Base-by-base conservation (phyloP, 306 rosid species). In the Crotalaria pallida region DNA sequence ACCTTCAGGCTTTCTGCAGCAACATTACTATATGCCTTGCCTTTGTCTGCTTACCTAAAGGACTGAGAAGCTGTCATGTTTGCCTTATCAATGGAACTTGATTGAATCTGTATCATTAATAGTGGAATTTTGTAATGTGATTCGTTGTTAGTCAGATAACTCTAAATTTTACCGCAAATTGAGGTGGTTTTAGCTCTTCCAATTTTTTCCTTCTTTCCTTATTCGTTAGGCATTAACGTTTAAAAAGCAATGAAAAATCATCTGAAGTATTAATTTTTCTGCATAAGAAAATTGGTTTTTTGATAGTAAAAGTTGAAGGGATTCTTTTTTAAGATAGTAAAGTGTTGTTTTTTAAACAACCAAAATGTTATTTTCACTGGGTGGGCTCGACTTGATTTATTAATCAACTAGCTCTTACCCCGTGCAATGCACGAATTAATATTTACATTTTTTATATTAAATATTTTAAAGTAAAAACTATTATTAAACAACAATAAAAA, bases 1-100 rank as follows among this genome's bases (percentile, higher is more conserved):
- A 72, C 77, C 61, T 65, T 16, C 59, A 24, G 75, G 75, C 80
- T 78, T 75, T 73, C 33, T 80, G 80, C 81, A 58, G 79, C 84
- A 69, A 63, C 77, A 55, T 84, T 72, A 10, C 65, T 24, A 23
- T 24, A 23, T 62, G 70, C 41, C 74, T 69, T 66, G 43, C 71
- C 65, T 29, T 36, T 60, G 67, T 66, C 77, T 66, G 34, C 61
- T 75, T 75, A 75, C 41, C 18, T 36, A 41, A 23, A 65, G 66
- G 62, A 81, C 75, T 65, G 0, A 51, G 13, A 63, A 63, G 65
- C 73, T 68, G 76, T 67, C 23, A 27, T 61, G 48, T 48, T 76
- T 74, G 21, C 47, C 29, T 33, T 76, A 64, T 74, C 70, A 40
- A 72, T 58, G 52, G 64, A 74, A 80, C 81, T 67, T 53, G 8